A percentile compares a stretch with the other conserved stretches of the same genome.
These are phyloP conservation scores for Picea sitchensis DNA, from an alignment of 75 land plant species.

Conservation along the genomic window DNA sequence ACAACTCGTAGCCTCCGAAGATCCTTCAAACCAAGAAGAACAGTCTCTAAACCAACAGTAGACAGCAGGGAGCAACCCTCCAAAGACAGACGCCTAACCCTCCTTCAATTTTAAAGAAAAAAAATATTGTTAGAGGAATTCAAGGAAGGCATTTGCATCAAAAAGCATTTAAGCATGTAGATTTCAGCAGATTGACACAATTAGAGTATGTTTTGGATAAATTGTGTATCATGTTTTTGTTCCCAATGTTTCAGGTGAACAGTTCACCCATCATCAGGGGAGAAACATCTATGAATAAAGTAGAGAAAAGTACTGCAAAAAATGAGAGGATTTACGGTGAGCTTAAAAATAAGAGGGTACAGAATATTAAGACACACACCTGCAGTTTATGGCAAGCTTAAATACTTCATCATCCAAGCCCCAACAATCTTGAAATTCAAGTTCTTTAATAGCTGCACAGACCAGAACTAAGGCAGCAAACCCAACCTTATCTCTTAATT, in stretches of 20 bases:
- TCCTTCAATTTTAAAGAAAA: conserved; percentile 26
- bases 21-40: conserved; percentile 57
- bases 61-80: conserved; percentile 91
- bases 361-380: conserved; percentile 26
- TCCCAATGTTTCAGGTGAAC: too few species aligned
- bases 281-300: too few species aligned
- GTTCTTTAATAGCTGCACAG: conserved; percentile 53
- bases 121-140: too few species aligned
- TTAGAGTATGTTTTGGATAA: too few species aligned
- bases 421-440: conserved; percentile 85
- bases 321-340: too few species aligned
- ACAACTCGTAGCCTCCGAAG: conserved; percentile 66
- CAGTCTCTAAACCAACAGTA: conserved; percentile 73
- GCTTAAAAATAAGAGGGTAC: too few species aligned
- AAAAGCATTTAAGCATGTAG: too few species aligned
- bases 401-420: conserved; percentile 80
- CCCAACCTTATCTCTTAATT: conserved; percentile 59
- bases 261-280: too few species aligned
- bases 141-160: too few species aligned
- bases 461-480: conserved; percentile 59
- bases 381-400: conserved; percentile 41
- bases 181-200: too few species aligned
- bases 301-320: too few species aligned
- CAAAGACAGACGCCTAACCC: conserved; percentile 51
- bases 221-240: too few species aligned